phyloP scores from a whole-genome alignment of 345 rosid species.

The Limnanthes douglasii region DNA sequence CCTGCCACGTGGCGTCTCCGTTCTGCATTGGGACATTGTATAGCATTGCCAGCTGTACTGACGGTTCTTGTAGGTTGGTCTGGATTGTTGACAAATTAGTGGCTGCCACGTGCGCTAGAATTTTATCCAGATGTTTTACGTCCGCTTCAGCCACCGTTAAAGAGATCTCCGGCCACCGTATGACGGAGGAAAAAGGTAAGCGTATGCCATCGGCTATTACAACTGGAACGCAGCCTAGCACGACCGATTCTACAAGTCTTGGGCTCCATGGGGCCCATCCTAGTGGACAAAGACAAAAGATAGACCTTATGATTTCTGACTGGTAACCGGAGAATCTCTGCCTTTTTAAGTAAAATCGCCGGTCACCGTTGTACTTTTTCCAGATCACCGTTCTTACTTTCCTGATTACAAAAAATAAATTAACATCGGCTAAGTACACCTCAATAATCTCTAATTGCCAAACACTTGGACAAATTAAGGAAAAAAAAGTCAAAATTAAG shows the following conservation, averaged over 20 bases:
- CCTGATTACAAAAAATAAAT: constrained; percentile 16
- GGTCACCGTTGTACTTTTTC: constrained; percentile 52
- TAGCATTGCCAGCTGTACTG: constrained; percentile 41
- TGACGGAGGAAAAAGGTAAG: constrained; percentile 50
- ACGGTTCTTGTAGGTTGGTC: constrained; percentile 40
- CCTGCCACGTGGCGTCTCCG: constrained; percentile 94
- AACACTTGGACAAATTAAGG: not conserved
- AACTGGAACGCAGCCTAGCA: constrained; percentile 79
- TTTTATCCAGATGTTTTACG: constrained; percentile 34
- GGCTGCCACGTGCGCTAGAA: constrained; percentile 64
- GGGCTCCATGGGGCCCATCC: constrained; percentile 99
- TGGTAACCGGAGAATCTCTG: constrained; percentile 70
- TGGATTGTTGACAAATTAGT: constrained; percentile 64
- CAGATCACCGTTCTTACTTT: constrained; percentile 69
- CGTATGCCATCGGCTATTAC: constrained; percentile 80
- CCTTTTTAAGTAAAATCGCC: constrained; percentile 56
- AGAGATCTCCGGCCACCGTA: constrained; percentile 69
- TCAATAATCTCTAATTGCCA: no score
- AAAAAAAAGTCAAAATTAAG: constrained; percentile 1
- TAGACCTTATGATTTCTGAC: constrained; percentile 70
- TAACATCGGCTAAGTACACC: not conserved
- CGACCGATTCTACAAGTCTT: constrained; percentile 77
- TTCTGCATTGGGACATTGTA: constrained; percentile 30
- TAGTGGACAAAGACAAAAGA: constrained; percentile 75
- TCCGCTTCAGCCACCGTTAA: constrained; percentile 75